Percentiles rank a stretch among this genome's conserved stretches.
Evolutionary conservation across 495 filamentous ascomycete genomes (phyloP).

Genomic region (Thermothielavioides terrestris): DNA sequence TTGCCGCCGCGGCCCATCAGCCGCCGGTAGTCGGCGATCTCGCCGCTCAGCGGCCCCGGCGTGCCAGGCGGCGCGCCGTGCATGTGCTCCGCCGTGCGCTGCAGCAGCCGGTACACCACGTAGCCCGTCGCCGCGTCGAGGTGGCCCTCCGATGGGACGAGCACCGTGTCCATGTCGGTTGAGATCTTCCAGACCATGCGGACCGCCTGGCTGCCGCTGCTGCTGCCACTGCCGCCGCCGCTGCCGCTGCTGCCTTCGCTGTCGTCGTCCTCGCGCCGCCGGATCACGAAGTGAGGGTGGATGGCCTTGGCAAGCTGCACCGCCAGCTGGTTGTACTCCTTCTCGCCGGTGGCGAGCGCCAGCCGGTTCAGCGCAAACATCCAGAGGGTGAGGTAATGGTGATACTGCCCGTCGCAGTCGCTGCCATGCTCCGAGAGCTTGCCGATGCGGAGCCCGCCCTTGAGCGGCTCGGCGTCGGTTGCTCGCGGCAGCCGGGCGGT

Average conservation of each 20-base stretch:
- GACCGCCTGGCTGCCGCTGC: too few species aligned
- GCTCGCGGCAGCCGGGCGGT: conserved; percentile 43
- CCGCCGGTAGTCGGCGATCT: conserved; percentile 51
- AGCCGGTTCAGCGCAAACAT: conserved; percentile 62
- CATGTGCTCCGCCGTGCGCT: conserved; percentile 31
- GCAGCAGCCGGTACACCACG: conserved; percentile 48
- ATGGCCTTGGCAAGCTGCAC: conserved; percentile 51
- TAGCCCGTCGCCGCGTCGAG: conserved; percentile 55
- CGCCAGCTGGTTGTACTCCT: conserved; percentile 45
- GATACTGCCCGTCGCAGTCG: conserved; percentile 59
- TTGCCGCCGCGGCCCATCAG: conserved; percentile 46
- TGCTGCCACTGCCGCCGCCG: too few species aligned
- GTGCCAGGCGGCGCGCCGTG: conserved; percentile 2
- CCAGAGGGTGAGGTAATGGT: conserved; percentile 62
- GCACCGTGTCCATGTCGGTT: conserved; percentile 39
- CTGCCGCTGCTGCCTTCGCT: too few species aligned
- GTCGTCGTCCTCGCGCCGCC: conserved; percentile 23
- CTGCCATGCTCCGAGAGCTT: conserved; percentile 44
- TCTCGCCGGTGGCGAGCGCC: conserved; percentile 42
- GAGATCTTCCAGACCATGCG: conserved; percentile 60
- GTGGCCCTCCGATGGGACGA: conserved; percentile 51
- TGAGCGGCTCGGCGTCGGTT: conserved; percentile 45
- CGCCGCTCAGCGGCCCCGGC: conserved; percentile 34
- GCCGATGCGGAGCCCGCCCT: conserved; percentile 56
- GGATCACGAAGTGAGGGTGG: conserved; percentile 49